Conservation (phyloP, 1,139 yeast genomes). For the Yamadazyma taylorii region DNA sequence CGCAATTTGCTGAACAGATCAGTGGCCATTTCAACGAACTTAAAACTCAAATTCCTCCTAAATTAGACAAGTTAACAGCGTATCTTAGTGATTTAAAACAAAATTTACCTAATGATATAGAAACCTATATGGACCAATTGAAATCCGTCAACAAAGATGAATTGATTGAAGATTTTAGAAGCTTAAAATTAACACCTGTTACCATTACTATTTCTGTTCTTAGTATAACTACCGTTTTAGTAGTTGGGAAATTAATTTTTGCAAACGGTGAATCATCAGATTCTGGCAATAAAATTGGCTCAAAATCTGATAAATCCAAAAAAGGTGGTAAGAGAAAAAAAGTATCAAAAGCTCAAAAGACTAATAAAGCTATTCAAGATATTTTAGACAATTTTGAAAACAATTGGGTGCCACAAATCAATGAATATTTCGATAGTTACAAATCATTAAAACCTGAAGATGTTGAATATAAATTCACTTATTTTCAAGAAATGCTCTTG, state of each 20-base stretch:
- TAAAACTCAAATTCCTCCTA: constrained; percentile 13
- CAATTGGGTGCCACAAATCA: constrained; percentile 46
- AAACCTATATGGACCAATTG: constrained; percentile 11
- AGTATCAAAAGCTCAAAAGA: constrained; percentile 43
- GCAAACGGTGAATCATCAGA: constrained; percentile 10
- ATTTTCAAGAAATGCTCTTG: constrained; percentile 64
- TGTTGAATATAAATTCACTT: constrained; percentile 52
- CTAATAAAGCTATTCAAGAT: constrained; percentile 41
- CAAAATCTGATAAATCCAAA: constrained; percentile 11
- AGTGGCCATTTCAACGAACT: constrained; percentile 13
- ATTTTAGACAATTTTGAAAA: constrained; percentile 44
- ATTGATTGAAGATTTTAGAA: constrained; percentile 30
- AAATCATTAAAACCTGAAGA: constrained; percentile 36
- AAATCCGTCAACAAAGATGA: constrained; percentile 19
- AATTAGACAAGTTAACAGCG: constrained; percentile 9
- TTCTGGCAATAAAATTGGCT: constrained; percentile 5
- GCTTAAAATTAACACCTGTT: constrained; percentile 32
- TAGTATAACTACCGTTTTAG: constrained; percentile 28
- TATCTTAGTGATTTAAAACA: constrained; percentile 9
- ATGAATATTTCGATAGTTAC: constrained; percentile 37
- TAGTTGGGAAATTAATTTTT: constrained; percentile 20
- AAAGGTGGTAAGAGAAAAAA: constrained; percentile 36
- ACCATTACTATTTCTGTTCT: constrained; percentile 37
- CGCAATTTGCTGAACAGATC: constrained; percentile 9
- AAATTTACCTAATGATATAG: constrained; percentile 12